Evolutionary conservation across 2,329 filamentous ascomycete genomes (phyloP), one percentile per base, ranked within the genome.

Genomic region (Claviceps sp.): DNA sequence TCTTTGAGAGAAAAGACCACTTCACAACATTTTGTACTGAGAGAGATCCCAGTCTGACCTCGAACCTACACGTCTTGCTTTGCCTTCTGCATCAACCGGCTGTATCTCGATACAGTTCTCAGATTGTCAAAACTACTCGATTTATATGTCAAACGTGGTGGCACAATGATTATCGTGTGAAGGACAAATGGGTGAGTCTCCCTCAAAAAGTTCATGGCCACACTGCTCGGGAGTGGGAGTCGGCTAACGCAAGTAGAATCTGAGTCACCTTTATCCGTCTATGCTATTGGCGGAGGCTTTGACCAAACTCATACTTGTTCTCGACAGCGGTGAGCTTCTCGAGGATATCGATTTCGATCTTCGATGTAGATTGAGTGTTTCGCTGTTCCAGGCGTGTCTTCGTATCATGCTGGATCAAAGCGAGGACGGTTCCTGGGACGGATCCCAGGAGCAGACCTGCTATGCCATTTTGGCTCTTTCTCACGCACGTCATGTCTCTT

Each of bases 101-200:
- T 34, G n/a, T 48, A 1, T n/a, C 40, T 10, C 24, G 17, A 3
- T 55, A 53, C 37, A 47, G 42, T 6, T 39, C 50, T 11, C 57
- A 58, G 43, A 55, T 57, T 26, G 22, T 48, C 17, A 59, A 56
- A 41, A 17, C 48, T 6, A 22, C 48, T 11, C 53, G 40, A 6
- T 59, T 54, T 43, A 26, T 59, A 3, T 54, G 56, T 40, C 22
- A 51, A 10, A 37, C 11, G 4, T 58, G 56, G 55, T 55, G 51
- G 51, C 44, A 30, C n/a, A 40, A 16, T 22, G 55, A 56, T 41
- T 41, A 30, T 16, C 48, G 40, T 10, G 40, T 55, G 14, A 50
- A 54, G 38, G 57, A 57, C 51, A 57, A 58, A 54, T 57, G 56
- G 57, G 53, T 56, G 44, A 19, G 54, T 50, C 7, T 24, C 30